Evolutionary conservation across 169 alveolate genomes (phyloP), one percentile per base, ranked within the genome.

Genomic region (Perkinsus marinus): DNA sequence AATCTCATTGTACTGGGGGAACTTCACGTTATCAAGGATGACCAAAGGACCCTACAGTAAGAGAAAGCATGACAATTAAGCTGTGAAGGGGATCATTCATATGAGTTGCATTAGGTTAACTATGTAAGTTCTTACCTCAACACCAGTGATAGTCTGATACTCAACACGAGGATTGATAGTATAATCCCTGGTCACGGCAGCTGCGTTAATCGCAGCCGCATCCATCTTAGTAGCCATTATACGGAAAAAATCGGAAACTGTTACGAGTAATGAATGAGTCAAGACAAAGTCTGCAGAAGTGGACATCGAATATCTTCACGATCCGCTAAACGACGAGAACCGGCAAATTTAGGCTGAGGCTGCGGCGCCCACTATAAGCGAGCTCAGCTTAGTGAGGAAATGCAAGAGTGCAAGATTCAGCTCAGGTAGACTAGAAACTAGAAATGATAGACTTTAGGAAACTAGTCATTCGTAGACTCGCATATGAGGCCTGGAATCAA

Each of bases 1-100:
- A 91, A 98, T 98, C 96, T 98, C 99, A 3, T 98, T 96, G 92
- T 97, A 99, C 94, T 97, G 98, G 19, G 99, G 99, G 95, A 98
- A 98, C 96, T 99, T 98, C 89, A 98, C 99, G 93, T 98, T 98
- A 92, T 99, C 99, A 91, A 99, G 97, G 91, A 99, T 98, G 92
- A 99, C 99, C 92, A 99, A 95, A 46, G 99, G 99, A 26, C 99
- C 99, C 94, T 92, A 16, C 89, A 10, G 41, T 68, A 39, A 43
- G 46, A 37, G 37, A n/a, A 57, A 41, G 41, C 47, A 39, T 57
- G 68, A 9, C 26, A 39, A 41, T 46, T 26, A 39, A 19, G 47
- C 94, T 95, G 89, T n/a, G n/a, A n/a, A n/a, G n/a, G n/a, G n/a
- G n/a, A n/a, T n/a, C 97, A 39, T 95, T 94, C 69, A 99, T 98